Evolutionary conservation across 169 alveolate genomes (phyloP), one percentile per base, ranked within the genome.

Genomic region (Plasmodium gaboni): DNA sequence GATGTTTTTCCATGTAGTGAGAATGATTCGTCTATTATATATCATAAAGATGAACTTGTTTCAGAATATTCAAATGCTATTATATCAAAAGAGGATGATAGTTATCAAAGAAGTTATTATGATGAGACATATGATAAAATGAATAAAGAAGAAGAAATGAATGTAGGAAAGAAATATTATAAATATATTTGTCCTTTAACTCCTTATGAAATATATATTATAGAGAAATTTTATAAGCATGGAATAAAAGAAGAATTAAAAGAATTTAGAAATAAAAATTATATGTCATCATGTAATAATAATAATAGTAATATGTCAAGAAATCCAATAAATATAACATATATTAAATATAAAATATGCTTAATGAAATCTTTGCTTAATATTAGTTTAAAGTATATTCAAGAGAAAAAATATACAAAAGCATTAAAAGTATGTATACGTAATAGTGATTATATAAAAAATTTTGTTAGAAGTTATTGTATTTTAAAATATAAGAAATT

Each of bases 161-260:
- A 60, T n/a, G n/a, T 15, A 8, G 92, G 92, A 2, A 85, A 70
- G 19, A 24, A 28, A 26, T 69, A 26, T 19, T 71, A 70, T 42
- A 48, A 38, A 26, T 85, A 28, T 46, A 85, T 85, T 4, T 22
- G 17, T 2, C 92, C 92, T 4, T 19, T 85, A 48, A 85, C 92
- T 13, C 92, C 86, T n/a, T 85, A 85, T 60, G 92, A 85, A 65
- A n/a, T 85, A 57, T 85, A 38, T 48, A 42, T 59, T 8, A 64
- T 85, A 13, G 32, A 64, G 3, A 59, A 72, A 1, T 60, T 85
- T 61, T 64, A 69, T 42, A 55, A 70, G 5, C 17, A 85, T 48
- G 92, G 92, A 59, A 70, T 85, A 13, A 85, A 60, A 17, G 15
- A 42, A 44, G 87, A 85, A 26, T 63, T 70, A 48, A 85, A 69